Base-by-base conservation (phyloP, 768 basidiomycete genomes). In the Phanerochaete sordida region DNA sequence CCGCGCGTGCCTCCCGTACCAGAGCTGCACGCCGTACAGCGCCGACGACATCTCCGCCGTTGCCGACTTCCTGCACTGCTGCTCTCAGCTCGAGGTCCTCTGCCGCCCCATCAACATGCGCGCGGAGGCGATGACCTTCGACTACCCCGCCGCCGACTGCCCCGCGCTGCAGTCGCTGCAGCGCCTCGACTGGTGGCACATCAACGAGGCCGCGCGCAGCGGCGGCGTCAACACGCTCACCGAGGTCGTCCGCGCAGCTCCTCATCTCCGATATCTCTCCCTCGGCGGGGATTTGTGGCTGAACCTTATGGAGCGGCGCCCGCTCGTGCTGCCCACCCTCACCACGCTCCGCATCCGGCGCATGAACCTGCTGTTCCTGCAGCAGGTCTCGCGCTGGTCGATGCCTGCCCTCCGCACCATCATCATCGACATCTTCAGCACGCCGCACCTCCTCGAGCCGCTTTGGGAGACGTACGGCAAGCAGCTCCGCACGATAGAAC, bases 131-230 rank as follows among this genome's bases (percentile, higher is more conserved):
- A 35, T 79, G 15, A 74, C 71, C 33, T 88, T 82, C 70, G 82
- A 86, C 27, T 84, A 81, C 66, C 81, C 83, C 65, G 77, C 79
- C 7, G 75, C 75, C 11, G 76, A 76, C 15, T 74, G 71, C 56
- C 70, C 84, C 2, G 67, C 78, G 3, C 62, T 87, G 15, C 73
- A 76, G 23, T 80, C 81, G 23, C 74, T 90, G 43, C 81, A 79
- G 46, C 82, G 86, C 27, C 77, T 90, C 30, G 86, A 88, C 51
- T 89, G 86, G 86, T 88, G 85, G 84, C 80, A 87, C 65, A 69
- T 82, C 63, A 74, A 70, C 61, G 68, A 72, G 37, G 86, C 87
- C 23, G 81, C 83, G 39, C 78, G 82, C 47, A 77, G 83, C 19
- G 86, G 86, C 1, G 87, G 87, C 6, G 83, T 88, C 61, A 88